Evolutionary conservation across 352 stramenopile genomes (phyloP).

Genomic region (Globisporangium echinulatum): DNA sequence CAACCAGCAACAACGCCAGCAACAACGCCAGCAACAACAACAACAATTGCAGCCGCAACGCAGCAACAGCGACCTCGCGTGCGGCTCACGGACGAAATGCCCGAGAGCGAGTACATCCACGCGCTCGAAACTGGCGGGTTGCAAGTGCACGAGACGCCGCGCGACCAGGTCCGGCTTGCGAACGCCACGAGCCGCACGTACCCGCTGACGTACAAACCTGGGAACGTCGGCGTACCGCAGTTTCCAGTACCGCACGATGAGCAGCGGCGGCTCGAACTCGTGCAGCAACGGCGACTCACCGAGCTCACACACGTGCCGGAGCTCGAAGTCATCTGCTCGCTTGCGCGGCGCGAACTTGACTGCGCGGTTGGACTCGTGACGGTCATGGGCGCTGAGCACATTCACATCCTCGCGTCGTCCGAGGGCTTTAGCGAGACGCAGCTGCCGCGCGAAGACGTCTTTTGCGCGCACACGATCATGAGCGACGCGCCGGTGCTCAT

Average conservation of each 20-base stretch:
- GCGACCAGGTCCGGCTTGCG: slow-evolving; percentile 2
- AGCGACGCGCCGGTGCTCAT: slow-evolving; percentile 34
- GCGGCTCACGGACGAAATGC: slow-evolving; percentile 1
- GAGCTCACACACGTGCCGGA: slow-evolving; percentile 28
- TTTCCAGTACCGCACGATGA: slow-evolving; percentile 7
- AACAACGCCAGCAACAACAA: not conserved
- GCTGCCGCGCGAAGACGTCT: slow-evolving; percentile 35
- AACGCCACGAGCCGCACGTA: slow-evolving; percentile 10
- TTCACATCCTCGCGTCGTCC: slow-evolving; percentile 39
- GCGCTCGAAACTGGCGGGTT: slow-evolving; percentile 7
- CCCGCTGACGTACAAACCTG: slow-evolving; percentile 1
- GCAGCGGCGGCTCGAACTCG: slow-evolving; percentile 24
- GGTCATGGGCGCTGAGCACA: slow-evolving; percentile 30
- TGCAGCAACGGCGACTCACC: slow-evolving; percentile 20
- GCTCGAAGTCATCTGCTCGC: slow-evolving; percentile 43
- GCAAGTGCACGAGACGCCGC: slow-evolving; percentile 6
- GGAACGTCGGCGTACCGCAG: not conserved
- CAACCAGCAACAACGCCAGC: not conserved
- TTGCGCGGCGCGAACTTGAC: slow-evolving; percentile 29
- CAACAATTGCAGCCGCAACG: not conserved
- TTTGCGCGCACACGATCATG: slow-evolving; percentile 59
- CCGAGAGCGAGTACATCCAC: slow-evolving; percentile 10
- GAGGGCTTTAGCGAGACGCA: slow-evolving; percentile 15
- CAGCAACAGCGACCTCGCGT: not conserved
- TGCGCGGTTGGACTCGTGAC: slow-evolving; percentile 39